Evolutionary conservation across 2,329 filamentous ascomycete genomes (phyloP).

Genomic region (Aspergillus phoenicis): DNA sequence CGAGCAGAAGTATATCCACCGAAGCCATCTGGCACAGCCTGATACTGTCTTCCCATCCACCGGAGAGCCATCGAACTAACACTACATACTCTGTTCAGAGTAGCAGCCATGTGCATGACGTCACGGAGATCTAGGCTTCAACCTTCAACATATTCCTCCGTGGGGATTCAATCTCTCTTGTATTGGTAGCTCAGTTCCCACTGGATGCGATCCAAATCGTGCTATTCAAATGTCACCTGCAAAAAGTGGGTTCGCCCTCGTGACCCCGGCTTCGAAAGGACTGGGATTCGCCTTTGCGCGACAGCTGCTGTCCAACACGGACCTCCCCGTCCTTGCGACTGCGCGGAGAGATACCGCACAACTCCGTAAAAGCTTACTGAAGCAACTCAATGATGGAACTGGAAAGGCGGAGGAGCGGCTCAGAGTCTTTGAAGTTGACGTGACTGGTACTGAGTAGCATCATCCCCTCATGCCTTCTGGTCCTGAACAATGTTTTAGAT

Average conservation of each 20-base stretch:
- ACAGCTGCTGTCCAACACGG: conserved; percentile 59
- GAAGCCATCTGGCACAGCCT: too few species aligned
- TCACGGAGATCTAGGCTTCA: not conserved
- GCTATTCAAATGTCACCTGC: conserved; percentile 4
- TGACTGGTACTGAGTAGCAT: conserved; percentile 51
- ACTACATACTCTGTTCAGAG: not conserved
- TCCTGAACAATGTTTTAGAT: conserved; percentile 45
- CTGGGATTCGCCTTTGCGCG: conserved; percentile 65
- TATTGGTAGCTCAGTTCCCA: not conserved
- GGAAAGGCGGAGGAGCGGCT: conserved; percentile 49
- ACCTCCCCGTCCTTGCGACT: conserved; percentile 62
- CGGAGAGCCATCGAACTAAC: too few species aligned
- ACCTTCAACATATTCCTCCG: not conserved
- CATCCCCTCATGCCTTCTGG: not conserved
- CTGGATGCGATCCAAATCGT: too few species aligned
- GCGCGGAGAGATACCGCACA: conserved; percentile 57
- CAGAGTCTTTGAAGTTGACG: conserved; percentile 57
- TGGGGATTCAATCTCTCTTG: not conserved
- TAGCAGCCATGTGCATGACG: not conserved
- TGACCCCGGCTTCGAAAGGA: conserved; percentile 63
- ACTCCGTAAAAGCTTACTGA: conserved; percentile 54
- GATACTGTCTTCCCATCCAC: too few species aligned
- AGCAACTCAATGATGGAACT: conserved; percentile 47
- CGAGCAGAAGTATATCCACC: too few species aligned
- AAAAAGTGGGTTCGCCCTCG: conserved; percentile 34